Percentiles rank a stretch among this genome's conserved stretches.
Conservation (phyloP, 2,329 filamentous ascomycete genomes). For the Helotiales sp. region DNA sequence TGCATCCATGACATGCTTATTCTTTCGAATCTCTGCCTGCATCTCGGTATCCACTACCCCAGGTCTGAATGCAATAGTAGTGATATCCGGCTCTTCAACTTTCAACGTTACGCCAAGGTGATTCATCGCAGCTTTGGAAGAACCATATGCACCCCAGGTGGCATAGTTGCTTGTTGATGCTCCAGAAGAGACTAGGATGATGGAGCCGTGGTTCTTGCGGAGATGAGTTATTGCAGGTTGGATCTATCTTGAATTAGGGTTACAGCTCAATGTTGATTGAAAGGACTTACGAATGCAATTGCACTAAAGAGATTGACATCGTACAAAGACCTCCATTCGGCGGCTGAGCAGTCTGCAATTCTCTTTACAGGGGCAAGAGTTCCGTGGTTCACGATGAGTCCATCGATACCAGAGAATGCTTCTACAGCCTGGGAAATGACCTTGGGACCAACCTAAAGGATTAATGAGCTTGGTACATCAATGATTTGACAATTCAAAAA, state of each 20-base stretch:
- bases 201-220: constrained; percentile 65
- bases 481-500: neutral
- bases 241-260: constrained; percentile 47
- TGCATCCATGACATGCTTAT: constrained; percentile 59
- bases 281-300: constrained; percentile 66
- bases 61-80: constrained; percentile 70
- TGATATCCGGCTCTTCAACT: constrained; percentile 75
- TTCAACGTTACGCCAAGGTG: constrained; percentile 73
- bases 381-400: constrained; percentile 86
- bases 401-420: constrained; percentile 74
- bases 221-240: constrained; percentile 70
- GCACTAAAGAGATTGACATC: constrained; percentile 87
- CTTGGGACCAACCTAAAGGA: constrained; percentile 49
- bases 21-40: constrained; percentile 78
- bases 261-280: constrained; percentile 1
- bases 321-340: constrained; percentile 75
- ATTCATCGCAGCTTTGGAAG: constrained; percentile 81
- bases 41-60: constrained; percentile 88
- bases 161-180: constrained; percentile 66
- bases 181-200: constrained; percentile 80
- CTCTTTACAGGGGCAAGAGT: constrained; percentile 72
- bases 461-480: neutral
- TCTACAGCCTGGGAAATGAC: constrained; percentile 65
- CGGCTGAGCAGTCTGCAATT: constrained; percentile 64
- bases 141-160: constrained; percentile 79